A percentile compares a stretch with the other conserved stretches of the same genome.
Conservation (phyloP, 768 basidiomycete genomes). For the Pleurotus citrinopileatus region DNA sequence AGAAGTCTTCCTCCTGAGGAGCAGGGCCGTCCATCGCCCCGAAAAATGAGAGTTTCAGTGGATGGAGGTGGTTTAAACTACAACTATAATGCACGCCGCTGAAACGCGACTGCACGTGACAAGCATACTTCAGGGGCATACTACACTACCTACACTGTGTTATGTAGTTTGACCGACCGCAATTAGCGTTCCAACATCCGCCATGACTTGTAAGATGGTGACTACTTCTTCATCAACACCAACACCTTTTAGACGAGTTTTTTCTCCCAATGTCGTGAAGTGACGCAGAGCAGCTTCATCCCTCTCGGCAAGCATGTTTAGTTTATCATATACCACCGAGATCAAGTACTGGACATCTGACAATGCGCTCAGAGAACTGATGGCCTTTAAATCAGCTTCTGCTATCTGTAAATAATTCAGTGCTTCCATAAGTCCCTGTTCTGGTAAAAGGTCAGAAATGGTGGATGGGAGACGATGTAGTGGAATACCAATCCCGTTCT, state of each 20-base stretch:
- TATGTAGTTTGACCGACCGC: slow-evolving; percentile 29
- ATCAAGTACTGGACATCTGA: slow-evolving; percentile 72
- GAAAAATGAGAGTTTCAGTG: not conserved
- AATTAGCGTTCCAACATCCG: slow-evolving; percentile 55
- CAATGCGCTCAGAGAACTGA: slow-evolving; percentile 58
- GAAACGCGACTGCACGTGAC: slow-evolving; percentile 14
- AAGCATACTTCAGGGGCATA: not conserved
- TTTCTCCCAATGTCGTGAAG: slow-evolving; percentile 37
- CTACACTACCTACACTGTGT: not conserved
- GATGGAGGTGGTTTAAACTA: not conserved
- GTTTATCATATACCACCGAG: slow-evolving; percentile 70
- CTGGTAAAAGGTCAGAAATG: slow-evolving; percentile 19
- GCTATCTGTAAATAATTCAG: slow-evolving; percentile 59
- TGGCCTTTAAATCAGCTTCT: slow-evolving; percentile 57
- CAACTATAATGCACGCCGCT: not conserved
- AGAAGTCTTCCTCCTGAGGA: slow-evolving; percentile 93
- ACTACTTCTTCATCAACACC: slow-evolving; percentile 50
- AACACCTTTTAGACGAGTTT: slow-evolving; percentile 37
- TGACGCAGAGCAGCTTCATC: slow-evolving; percentile 53
- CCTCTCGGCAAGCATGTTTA: slow-evolving; percentile 52
- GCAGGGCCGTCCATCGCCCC: slow-evolving; percentile 82
- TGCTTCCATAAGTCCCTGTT: slow-evolving; percentile 48
- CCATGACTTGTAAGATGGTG: slow-evolving; percentile 56
- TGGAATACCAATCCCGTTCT: slow-evolving; percentile 37
- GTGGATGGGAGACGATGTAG: not conserved